Percentiles rank a stretch among this genome's conserved stretches.
Evolutionary conservation across 805 yeast species (phyloP).

Genomic region (Sungouiella thailandica): DNA sequence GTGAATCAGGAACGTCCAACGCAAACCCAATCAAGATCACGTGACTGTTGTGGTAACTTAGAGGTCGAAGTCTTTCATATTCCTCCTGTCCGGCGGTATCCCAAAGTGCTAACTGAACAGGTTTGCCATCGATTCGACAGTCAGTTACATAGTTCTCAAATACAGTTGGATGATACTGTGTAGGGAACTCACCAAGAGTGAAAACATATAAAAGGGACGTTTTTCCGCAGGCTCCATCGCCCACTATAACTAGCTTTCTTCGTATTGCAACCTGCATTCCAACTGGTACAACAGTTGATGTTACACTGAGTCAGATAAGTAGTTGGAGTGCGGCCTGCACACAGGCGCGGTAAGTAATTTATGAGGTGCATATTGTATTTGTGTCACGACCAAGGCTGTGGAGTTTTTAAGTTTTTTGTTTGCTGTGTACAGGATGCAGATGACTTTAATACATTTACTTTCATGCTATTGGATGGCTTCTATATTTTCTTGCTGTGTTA

Average conservation of each 20-base stretch:
- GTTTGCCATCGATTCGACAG: constrained; percentile 89
- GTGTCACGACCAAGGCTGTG: too few species aligned
- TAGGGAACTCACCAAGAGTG: constrained; percentile 88
- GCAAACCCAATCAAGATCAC: constrained; percentile 85
- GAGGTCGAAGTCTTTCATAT: too few species aligned
- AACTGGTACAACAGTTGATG: too few species aligned
- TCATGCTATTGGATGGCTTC: too few species aligned
- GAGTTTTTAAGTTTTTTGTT: too few species aligned
- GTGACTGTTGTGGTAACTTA: constrained; percentile 84
- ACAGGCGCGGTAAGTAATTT: too few species aligned
- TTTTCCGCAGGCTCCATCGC: constrained; percentile 95
- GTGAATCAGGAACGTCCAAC: constrained; percentile 76
- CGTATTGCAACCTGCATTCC: constrained; percentile 24
- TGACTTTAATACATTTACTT: too few species aligned
- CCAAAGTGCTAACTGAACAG: constrained; percentile 86
- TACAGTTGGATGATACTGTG: constrained; percentile 90
- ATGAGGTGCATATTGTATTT: too few species aligned
- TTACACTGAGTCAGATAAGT: too few species aligned
- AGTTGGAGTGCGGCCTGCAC: too few species aligned
- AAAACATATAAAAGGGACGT: constrained; percentile 87
- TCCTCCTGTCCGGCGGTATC: constrained; percentile 98
- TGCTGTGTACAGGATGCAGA: too few species aligned
- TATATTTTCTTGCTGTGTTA: too few species aligned
- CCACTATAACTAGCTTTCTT: constrained; percentile 82
- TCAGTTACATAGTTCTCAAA: constrained; percentile 93